These are phyloP conservation scores for Epichloe uncinata DNA, from an alignment of 2,329 filamentous ascomycete genomes.

Conservation along the genomic window DNA sequence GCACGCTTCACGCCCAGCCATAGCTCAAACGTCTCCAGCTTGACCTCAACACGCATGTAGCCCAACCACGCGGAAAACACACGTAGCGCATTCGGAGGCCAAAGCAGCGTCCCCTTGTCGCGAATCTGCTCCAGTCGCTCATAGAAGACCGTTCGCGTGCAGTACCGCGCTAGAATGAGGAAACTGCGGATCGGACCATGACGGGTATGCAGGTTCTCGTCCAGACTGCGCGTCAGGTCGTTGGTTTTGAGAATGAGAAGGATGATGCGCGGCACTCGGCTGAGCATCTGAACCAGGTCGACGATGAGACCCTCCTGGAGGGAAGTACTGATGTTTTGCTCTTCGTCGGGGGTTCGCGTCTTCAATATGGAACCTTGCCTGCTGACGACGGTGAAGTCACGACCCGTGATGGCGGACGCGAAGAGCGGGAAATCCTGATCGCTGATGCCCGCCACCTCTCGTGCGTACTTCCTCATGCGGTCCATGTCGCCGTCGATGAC, in stretches of 20 bases:
- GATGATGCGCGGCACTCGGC: constrained; percentile 81
- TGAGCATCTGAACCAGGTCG: constrained; percentile 76
- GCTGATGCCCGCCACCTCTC: constrained; percentile 76
- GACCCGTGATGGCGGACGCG: constrained; percentile 87
- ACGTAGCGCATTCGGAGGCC: constrained; percentile 42
- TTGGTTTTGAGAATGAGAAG: constrained; percentile 96
- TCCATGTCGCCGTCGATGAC: constrained; percentile 81
- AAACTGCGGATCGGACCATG: constrained; percentile 52
- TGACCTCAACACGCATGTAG: constrained; percentile 46
- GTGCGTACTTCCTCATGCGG: constrained; percentile 76
- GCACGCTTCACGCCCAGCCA: constrained; percentile 43
- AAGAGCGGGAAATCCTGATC: constrained; percentile 92
- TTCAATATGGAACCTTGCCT: constrained; percentile 40
- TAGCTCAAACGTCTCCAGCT: constrained; percentile 50
- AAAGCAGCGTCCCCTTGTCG: constrained; percentile 38
- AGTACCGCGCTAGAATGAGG: constrained; percentile 56
- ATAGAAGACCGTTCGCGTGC: constrained; percentile 50
- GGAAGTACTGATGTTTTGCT: constrained; percentile 71
- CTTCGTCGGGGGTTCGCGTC: constrained; percentile 60
- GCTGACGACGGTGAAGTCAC: constrained; percentile 72
- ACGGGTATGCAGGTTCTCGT: constrained; percentile 74
- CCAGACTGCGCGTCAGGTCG: constrained; percentile 82
- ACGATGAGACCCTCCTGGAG: constrained; percentile 80
- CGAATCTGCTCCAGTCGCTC: constrained; percentile 49
- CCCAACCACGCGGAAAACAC: constrained; percentile 44